Evolutionary conservation across 1,139 yeast genomes (phyloP).

Genomic region (Candida glucosophila): DNA sequence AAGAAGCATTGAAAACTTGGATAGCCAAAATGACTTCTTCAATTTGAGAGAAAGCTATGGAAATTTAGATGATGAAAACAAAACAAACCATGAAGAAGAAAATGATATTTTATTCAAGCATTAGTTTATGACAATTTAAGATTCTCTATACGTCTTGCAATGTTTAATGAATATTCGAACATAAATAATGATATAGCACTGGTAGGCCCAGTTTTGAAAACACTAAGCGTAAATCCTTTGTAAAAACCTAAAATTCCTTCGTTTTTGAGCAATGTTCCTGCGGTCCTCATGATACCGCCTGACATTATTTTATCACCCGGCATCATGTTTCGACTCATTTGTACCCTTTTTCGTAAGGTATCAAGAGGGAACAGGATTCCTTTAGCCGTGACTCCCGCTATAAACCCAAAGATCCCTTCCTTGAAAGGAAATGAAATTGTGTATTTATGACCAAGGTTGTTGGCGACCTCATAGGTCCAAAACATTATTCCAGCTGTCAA

Average conservation of each 20-base stretch:
- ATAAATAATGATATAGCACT: constrained; percentile 71
- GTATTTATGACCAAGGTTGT: constrained; percentile 19
- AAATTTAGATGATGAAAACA: constrained; percentile 8
- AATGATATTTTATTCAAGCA: constrained; percentile 26
- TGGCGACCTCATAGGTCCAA: constrained; percentile 49
- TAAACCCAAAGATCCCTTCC: constrained; percentile 64
- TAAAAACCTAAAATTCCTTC: constrained; percentile 68
- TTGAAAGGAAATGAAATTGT: constrained; percentile 31
- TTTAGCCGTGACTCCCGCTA: constrained; percentile 74
- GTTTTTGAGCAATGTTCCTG: constrained; percentile 17
- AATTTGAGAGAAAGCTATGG: constrained; percentile 13
- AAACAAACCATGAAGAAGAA: constrained; percentile 14
- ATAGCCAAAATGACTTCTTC: constrained; percentile 17
- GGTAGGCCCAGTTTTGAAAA: constrained; percentile 75
- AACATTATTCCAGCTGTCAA: constrained; percentile 64
- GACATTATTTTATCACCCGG: constrained; percentile 6
- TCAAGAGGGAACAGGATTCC: constrained; percentile 78
- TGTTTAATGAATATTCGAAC: constrained; percentile 41
- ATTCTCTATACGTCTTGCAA: constrained; percentile 3
- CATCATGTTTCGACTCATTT: constrained; percentile 39
- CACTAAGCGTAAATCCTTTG: constrained; percentile 61
- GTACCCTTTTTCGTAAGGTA: constrained; percentile 70
- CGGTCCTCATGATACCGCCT: too few relatives aligned
- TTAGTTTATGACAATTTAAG: constrained; percentile 1
- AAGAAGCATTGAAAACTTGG: constrained; percentile 9